Evolutionary conservation across 2,329 filamentous ascomycete genomes (phyloP).

Genomic region (Aspergillus pseudoterreus): DNA sequence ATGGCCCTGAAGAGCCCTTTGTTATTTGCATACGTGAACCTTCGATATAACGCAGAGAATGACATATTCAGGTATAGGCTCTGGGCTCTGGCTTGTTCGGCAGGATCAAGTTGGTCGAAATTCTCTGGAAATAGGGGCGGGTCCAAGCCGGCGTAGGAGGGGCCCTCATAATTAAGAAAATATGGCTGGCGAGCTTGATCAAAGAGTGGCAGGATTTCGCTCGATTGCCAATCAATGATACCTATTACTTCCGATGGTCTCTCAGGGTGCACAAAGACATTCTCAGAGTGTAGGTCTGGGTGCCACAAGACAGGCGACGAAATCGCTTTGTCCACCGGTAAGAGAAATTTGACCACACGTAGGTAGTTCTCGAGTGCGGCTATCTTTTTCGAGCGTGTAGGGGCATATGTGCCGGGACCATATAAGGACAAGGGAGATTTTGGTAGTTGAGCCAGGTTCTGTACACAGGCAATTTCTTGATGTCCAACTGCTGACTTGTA

Average conservation of each 20-base stretch:
- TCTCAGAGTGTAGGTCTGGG: conserved; percentile 36
- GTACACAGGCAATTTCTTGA: conserved; percentile 30
- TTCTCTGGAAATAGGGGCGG: conserved; percentile 5
- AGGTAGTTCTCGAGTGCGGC: conserved; percentile 28
- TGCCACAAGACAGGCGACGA: conserved; percentile 31
- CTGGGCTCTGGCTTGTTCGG: conserved; percentile 6
- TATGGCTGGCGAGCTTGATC: conserved; percentile 30
- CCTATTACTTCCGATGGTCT: conserved; percentile 16
- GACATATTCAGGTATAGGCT: conserved; percentile 9
- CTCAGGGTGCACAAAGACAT: conserved; percentile 21
- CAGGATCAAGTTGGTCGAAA: conserved; percentile 7
- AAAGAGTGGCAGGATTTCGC: conserved; percentile 31
- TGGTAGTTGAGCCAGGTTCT: conserved; percentile 26
- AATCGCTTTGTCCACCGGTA: conserved; percentile 24
- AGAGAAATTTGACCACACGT: conserved; percentile 22
- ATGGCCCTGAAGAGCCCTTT: conserved; percentile 8
- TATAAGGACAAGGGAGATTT: conserved; percentile 30
- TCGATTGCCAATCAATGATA: conserved; percentile 28
- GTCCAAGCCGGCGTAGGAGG: conserved; percentile 6
- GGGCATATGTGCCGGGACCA: conserved; percentile 36
- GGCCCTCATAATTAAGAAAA: conserved; percentile 33
- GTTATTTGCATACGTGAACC: conserved; percentile 7
- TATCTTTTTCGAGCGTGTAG: conserved; percentile 31
- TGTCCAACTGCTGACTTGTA: conserved; percentile 31
- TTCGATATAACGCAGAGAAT: conserved; percentile 9